Evolutionary conservation across 257 asterid genomes (phyloP), one percentile per base, ranked within the genome.

Genomic region (Mitragyna speciosa): DNA sequence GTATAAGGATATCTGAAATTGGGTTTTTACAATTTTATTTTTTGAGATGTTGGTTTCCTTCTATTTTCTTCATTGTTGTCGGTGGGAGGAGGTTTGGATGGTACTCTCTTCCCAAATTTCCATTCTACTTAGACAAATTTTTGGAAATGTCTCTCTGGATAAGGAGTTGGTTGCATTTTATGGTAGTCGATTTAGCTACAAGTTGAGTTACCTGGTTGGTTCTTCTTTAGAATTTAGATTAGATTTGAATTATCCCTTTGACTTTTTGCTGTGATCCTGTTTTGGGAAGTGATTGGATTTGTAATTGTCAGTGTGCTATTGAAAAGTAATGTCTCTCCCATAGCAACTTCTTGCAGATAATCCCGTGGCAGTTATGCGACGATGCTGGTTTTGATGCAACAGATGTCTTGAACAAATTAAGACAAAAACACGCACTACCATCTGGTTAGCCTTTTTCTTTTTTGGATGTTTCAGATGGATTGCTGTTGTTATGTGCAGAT

Each of bases 381-480:
- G 88, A 90, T 87, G 94, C 92, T 84, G 94, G 92, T 79, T 90
- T 90, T 86, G 99, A 95, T 85, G 99, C 99, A 51, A 95, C 98
- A 39, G 99, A 95, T 85, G 97, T 93, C 73, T 81, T 95, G 88
- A 95, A 95, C 90, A 95, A 95, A 85, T 87, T 95, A 85, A 91
- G 99, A 82, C 99, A 95, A 76, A 95, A 95, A 70, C 99, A 95
- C 17, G 98, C 99, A 20, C 91, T 93, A 82, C 90, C 94, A 24
- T 93, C 97, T 58, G 99, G 99, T 95, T 81, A 76, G 88, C 81
- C 76, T 80, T 26, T 78, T 48, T 31, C 67, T 16, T 15, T 71
- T 74, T 48, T 39, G 8, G 56, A 48, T 79, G 45, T 41, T 73
- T 33, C 28, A 11, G 26, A 1, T 63, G n/a, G 28, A 76, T 47